Evolutionary conservation across 2,329 filamentous ascomycete genomes (phyloP), one percentile per base, ranked within the genome.

Genomic region (Diaporthe sp.): DNA sequence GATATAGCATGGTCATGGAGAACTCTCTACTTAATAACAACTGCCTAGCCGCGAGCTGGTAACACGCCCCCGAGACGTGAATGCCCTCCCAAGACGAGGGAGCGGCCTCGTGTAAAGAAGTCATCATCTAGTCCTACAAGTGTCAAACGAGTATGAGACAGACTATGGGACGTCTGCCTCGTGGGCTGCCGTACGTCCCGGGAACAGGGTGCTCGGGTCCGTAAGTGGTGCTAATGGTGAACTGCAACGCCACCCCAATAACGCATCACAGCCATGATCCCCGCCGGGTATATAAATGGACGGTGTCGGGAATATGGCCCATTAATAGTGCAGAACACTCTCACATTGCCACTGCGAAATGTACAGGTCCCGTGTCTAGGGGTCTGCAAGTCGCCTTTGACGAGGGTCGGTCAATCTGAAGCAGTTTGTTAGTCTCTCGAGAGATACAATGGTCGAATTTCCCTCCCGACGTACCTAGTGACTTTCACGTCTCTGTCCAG

Each of bases 401-500:
- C 90, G 87, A 71, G 91, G 91, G 80, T 92, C 91, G 28, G 86
- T 87, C 76, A 92, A 82, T 58, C 90, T 92, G 58, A 60, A 67
- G 9, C 47, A 54, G 55, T 19, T 47, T 38, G 61, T 76, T 35
- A 74, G 75, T 55, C 15, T 58, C 45, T 17, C 1, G 6, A 22
- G 19, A 5, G n/a, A 17, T 47, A 22, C 13, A 30, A 61, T 1
- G 30, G 3, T 30, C 5, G 28, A 28, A 7, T 13, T 52, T 47
- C n/a, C 74, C 28, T 19, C 19, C 45, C 4, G 10, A 81, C 87
- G 77, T 84, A 92, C 91, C 93, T 92, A 83, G 94, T 94, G 76
- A 97, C 92, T 80, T 92, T 94, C 76, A 97, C 94, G 80, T 97
- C 95, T 73, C 87, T 88, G 76, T 91, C 89, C 47, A 90, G 82